These are phyloP conservation scores for Martiniozyma asiatica DNA, from an alignment of 1,139 yeast genomes.

Conservation along the genomic window DNA sequence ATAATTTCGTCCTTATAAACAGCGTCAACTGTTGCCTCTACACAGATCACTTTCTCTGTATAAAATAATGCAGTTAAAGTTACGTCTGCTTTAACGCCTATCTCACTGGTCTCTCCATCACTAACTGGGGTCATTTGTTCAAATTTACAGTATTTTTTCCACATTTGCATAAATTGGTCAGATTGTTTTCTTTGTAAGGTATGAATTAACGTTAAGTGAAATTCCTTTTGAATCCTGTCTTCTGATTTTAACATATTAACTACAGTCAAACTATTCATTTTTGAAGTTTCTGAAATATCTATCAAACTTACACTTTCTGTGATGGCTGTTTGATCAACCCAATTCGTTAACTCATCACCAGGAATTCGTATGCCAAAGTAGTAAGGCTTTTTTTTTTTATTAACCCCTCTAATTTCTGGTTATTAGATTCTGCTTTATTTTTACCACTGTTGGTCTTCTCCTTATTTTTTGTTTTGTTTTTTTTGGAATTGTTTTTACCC, in stretches of 20 bases:
- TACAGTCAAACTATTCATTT: background rate
- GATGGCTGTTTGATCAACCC: too few relatives aligned
- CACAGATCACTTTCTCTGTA: constrained; percentile 42
- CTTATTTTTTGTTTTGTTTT: background rate
- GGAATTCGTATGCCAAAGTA: constrained; percentile 24
- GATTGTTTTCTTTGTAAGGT: constrained; percentile 25
- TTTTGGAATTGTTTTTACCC: constrained; percentile 2
- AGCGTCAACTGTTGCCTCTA: constrained; percentile 33
- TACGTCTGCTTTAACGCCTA: constrained; percentile 23
- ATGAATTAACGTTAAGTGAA: constrained; percentile 78
- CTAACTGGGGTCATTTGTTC: constrained; percentile 2
- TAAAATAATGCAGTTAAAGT: constrained; percentile 36
- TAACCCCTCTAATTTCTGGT: too few relatives aligned
- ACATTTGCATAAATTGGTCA: constrained; percentile 9
- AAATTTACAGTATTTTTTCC: constrained; percentile 15
- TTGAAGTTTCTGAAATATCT: background rate
- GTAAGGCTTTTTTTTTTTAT: constrained; percentile 22
- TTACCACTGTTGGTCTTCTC: background rate
- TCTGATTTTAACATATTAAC: constrained; percentile 23
- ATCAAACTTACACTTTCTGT: too few relatives aligned
- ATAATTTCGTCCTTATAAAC: constrained; percentile 16
- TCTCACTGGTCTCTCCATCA: constrained; percentile 10
- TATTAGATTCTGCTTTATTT: background rate
- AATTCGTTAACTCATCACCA: background rate
- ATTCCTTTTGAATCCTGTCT: constrained; percentile 38